Evolutionary conservation across 495 filamentous ascomycete genomes (phyloP).

Genomic region (Friedmanniomyces simplex): DNA sequence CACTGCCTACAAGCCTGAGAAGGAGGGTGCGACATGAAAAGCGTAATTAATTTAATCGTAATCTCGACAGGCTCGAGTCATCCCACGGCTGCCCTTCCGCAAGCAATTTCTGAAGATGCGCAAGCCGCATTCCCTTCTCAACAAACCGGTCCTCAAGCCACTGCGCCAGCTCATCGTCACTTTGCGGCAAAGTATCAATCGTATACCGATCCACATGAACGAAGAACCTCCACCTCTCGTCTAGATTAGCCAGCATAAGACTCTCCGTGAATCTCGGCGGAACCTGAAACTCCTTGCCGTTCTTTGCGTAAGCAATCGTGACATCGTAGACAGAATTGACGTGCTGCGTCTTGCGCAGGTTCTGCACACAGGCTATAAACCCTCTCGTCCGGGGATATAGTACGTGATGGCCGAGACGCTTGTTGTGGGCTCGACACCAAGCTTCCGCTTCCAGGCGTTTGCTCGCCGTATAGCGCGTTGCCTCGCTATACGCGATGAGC

Average conservation of each 20-base stretch:
- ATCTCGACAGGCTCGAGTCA: neutral
- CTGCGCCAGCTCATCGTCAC: slow-evolving; percentile 36
- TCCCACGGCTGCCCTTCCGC: slow-evolving; percentile 7
- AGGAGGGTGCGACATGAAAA: too few species aligned
- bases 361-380: slow-evolving; percentile 45
- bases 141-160: slow-evolving; percentile 48
- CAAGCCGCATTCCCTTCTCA: slow-evolving; percentile 44
- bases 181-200: slow-evolving; percentile 36
- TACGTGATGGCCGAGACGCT: slow-evolving; percentile 41
- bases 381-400: slow-evolving; percentile 48
- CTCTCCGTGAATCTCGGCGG: slow-evolving; percentile 45
- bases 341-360: slow-evolving; percentile 40
- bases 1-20: too few species aligned
- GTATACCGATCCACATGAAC: slow-evolving; percentile 40
- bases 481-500: slow-evolving; percentile 51
- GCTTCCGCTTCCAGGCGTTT: slow-evolving; percentile 40
- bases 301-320: slow-evolving; percentile 43
- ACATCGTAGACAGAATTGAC: slow-evolving; percentile 50
- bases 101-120: slow-evolving; percentile 22
- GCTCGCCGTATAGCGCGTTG: slow-evolving; percentile 42
- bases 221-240: slow-evolving; percentile 37
- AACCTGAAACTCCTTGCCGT: slow-evolving; percentile 35
- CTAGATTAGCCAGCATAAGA: slow-evolving; percentile 33
- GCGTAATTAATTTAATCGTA: neutral
- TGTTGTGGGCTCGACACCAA: slow-evolving; percentile 40